phyloP scores from a whole-genome alignment of 129 eudicot species.

The Centella asiatica region DNA sequence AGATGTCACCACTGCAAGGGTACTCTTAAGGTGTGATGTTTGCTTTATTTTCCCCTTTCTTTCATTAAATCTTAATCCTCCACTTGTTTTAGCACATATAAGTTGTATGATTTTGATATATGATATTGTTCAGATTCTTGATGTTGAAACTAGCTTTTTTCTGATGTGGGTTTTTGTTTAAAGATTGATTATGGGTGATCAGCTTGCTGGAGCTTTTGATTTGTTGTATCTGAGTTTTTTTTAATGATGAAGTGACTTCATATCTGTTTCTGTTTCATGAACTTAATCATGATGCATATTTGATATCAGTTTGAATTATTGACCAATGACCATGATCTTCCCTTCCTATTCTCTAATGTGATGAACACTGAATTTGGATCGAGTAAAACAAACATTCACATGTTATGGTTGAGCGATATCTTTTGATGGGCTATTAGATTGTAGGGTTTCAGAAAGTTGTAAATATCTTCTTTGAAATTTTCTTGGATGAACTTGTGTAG shows the following conservation, averaged over 20 bases:
- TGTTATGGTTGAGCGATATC: background rate
- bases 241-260: background rate
- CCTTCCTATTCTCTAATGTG: background rate
- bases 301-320: background rate
- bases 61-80: background rate
- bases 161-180: background rate
- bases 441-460: background rate
- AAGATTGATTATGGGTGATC: background rate
- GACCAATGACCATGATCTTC: background rate
- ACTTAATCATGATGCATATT: background rate
- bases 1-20: slow-evolving; percentile 98
- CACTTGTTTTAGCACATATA: background rate
- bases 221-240: background rate
- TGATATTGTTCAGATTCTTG: background rate
- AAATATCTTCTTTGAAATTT: background rate
- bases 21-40: slow-evolving; percentile 69
- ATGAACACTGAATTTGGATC: background rate
- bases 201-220: background rate
- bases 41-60: background rate
- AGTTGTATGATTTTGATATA: background rate
- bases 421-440: background rate
- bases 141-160: background rate
- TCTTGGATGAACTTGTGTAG: background rate
- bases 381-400: background rate
- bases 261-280: background rate